A percentile compares a stretch with the other conserved stretches of the same genome.
These are phyloP conservation scores for Hyphopichia burtonii DNA, from an alignment of 1,139 yeast genomes.

Conservation along the genomic window DNA sequence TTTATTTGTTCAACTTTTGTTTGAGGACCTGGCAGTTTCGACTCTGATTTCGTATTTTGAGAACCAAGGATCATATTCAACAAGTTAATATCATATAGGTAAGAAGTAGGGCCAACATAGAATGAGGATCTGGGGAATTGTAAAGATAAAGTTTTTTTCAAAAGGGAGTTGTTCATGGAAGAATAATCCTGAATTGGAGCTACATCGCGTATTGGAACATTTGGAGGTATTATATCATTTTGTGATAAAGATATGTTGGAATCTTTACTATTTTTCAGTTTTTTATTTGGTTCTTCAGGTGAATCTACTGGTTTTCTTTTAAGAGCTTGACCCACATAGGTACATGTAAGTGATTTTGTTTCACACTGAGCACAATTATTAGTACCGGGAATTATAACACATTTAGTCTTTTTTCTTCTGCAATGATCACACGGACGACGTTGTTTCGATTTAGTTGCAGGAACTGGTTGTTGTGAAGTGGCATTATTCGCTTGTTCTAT, in stretches of 20 bases:
- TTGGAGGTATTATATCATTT: constrained; percentile 39
- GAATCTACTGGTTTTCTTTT: constrained; percentile 29
- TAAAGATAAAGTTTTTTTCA: constrained; percentile 45
- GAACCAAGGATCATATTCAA: constrained; percentile 53
- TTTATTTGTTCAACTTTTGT: constrained; percentile 63
- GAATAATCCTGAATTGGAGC: constrained; percentile 58
- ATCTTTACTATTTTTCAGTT: constrained; percentile 8
- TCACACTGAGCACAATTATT: constrained; percentile 69
- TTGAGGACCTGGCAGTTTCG: constrained; percentile 1
- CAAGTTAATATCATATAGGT: constrained; percentile 57
- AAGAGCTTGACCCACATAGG: constrained; percentile 40
- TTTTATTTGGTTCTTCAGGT: constrained; percentile 18
- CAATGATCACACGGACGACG: constrained; percentile 69
- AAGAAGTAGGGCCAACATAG: constrained; percentile 72
- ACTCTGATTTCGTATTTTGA: constrained; percentile 16
- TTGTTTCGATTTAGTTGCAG: constrained; percentile 19
- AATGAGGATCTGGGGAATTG: constrained; percentile 78
- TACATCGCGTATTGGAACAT: constrained; percentile 53
- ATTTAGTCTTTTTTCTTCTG: constrained; percentile 61
- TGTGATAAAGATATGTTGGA: constrained; percentile 9
- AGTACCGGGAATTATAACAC: constrained; percentile 59
- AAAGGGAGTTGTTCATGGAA: constrained; percentile 45
- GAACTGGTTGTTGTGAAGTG: constrained; percentile 5
- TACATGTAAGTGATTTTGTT: constrained; percentile 62
- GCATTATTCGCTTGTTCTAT: neutral